Conservation (phyloP, 257 asterid genomes). For the Galeopsis tetrahit region DNA sequence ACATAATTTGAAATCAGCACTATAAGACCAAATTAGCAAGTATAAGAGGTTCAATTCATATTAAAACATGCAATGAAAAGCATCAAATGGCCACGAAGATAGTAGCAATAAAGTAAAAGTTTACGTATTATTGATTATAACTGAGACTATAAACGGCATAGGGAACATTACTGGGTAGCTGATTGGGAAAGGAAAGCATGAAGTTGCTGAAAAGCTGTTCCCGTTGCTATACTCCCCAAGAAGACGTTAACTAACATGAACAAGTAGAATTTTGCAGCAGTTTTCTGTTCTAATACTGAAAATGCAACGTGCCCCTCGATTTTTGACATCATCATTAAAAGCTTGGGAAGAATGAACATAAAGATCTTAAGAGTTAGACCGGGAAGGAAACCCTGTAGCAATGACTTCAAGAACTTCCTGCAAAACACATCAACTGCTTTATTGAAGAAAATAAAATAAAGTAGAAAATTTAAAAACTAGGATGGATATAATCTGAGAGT, state of each 20-base stretch:
- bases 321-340: slow-evolving; percentile 90
- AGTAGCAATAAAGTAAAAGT: not conserved
- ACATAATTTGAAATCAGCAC: not conserved
- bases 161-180: slow-evolving; percentile 67
- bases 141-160: slow-evolving; percentile 6
- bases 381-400: slow-evolving; percentile 95
- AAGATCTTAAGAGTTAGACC: slow-evolving; percentile 91
- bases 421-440: slow-evolving; percentile 35
- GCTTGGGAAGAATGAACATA: slow-evolving; percentile 63
- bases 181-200: slow-evolving; percentile 89
- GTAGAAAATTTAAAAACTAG: not conserved
- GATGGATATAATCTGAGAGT: not conserved
- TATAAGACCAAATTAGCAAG: not conserved
- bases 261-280: slow-evolving; percentile 86
- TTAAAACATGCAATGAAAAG: not conserved
- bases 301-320: slow-evolving; percentile 81
- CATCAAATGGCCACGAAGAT: not conserved
- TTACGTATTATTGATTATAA: not conserved
- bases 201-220: slow-evolving; percentile 98
- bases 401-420: slow-evolving; percentile 84
- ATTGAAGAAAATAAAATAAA: not conserved
- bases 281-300: slow-evolving; percentile 74
- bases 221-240: slow-evolving; percentile 91
- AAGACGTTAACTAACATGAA: slow-evolving; percentile 96
- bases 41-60: not conserved